A percentile compares a stretch with the other conserved stretches of the same genome.
phyloP scores from a whole-genome alignment of 306 rosid genomes.

The Malus sylvestris region DNA sequence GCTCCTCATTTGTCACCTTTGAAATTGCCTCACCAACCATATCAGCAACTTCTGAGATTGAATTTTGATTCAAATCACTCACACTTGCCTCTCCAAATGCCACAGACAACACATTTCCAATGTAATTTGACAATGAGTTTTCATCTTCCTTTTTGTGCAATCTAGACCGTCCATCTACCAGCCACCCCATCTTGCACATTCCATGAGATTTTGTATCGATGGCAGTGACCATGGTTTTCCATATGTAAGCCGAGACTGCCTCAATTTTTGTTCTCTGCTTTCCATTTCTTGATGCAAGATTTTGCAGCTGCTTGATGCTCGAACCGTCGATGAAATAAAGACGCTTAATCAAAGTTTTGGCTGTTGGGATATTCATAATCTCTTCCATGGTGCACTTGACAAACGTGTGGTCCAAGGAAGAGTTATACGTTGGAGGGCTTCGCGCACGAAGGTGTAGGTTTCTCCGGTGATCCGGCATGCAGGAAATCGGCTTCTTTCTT shows the following conservation, averaged over 20 bases:
- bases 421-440: constrained; percentile 52
- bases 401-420: constrained; percentile 55
- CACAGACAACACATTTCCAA: constrained; percentile 69
- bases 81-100: constrained; percentile 59
- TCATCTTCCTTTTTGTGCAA: constrained; percentile 1
- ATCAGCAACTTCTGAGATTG: constrained; percentile 39
- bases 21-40: constrained; percentile 55
- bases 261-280: constrained; percentile 62
- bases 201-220: constrained; percentile 26
- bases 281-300: constrained; percentile 40
- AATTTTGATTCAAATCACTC: constrained; percentile 37
- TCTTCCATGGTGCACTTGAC: constrained; percentile 68
- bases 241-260: constrained; percentile 75
- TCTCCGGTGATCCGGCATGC: constrained; percentile 52
- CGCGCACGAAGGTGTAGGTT: constrained; percentile 40
- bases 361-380: constrained; percentile 51
- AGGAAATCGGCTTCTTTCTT: constrained; percentile 38
- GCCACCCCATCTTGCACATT: constrained; percentile 82
- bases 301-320: constrained; percentile 51
- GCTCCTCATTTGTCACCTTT: constrained; percentile 56
- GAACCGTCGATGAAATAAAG: constrained; percentile 55
- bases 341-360: constrained; percentile 37
- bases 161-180: constrained; percentile 63
- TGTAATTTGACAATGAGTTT: constrained; percentile 53
- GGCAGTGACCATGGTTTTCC: constrained; percentile 54